Evolutionary conservation across 1,284 basidiomycete genomes (phyloP).

Genomic region (Pseudozyma thailandica): DNA sequence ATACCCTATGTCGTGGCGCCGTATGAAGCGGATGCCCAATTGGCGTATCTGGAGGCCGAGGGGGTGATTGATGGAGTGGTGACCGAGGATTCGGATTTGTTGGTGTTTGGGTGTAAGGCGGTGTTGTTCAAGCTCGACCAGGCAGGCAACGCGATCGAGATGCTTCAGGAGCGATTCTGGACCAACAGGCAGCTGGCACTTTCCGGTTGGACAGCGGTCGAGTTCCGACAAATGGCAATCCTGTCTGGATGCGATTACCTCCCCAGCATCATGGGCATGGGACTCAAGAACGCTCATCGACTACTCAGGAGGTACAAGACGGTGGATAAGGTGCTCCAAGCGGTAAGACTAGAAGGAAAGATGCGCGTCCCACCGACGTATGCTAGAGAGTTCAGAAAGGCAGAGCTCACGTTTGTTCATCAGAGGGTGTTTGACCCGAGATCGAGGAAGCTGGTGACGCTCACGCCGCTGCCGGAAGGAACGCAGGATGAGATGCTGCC

Average conservation of each 20-base stretch:
- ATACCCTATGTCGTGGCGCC: slow-evolving; percentile 87
- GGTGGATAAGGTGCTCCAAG: slow-evolving; percentile 84
- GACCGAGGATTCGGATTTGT: slow-evolving; percentile 97
- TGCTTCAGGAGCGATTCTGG: slow-evolving; percentile 82
- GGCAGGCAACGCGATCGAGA: slow-evolving; percentile 78
- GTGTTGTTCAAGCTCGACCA: slow-evolving; percentile 66
- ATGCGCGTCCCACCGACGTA: slow-evolving; percentile 78
- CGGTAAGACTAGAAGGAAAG: slow-evolving; percentile 84
- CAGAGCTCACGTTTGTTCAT: slow-evolving; percentile 92
- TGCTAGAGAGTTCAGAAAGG: slow-evolving; percentile 74
- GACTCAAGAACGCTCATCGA: slow-evolving; percentile 84
- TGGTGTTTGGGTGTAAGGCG: slow-evolving; percentile 91
- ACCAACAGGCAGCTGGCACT: slow-evolving; percentile 81
- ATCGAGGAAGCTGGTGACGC: slow-evolving; percentile 41
- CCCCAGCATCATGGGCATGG: slow-evolving; percentile 68
- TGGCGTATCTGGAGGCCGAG: slow-evolving; percentile 86
- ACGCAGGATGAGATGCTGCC: slow-evolving; percentile 47
- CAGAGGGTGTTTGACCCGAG: slow-evolving; percentile 90
- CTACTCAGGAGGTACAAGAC: slow-evolving; percentile 86
- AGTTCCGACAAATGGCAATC: slow-evolving; percentile 95
- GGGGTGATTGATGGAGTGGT: slow-evolving; percentile 90
- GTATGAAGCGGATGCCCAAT: slow-evolving; percentile 97
- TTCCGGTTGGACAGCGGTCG: slow-evolving; percentile 84
- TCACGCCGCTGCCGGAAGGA: slow-evolving; percentile 58
- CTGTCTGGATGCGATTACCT: slow-evolving; percentile 95